Percentiles rank a stretch among this genome's conserved stretches.
phyloP scores from a whole-genome alignment of 208 protist genomes.

The Trypanosoma cruzi region DNA sequence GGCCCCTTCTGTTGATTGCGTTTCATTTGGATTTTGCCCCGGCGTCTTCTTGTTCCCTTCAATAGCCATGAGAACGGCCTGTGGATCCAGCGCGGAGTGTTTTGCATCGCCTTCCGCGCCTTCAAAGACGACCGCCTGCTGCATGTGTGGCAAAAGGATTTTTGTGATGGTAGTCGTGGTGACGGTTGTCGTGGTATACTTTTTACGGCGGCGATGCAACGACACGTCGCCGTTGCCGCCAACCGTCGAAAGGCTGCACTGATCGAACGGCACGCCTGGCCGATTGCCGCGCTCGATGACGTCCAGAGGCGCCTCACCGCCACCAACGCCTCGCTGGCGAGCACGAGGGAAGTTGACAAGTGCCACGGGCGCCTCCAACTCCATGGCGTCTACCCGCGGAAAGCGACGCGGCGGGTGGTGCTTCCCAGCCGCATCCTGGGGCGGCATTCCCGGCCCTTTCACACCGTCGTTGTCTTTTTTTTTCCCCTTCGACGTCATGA shows the following conservation, averaged over 20 bases:
- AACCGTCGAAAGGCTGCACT: conserved; percentile 20
- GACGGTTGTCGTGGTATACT: conserved; percentile 72
- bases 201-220: conserved; percentile 56
- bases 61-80: conserved; percentile 5
- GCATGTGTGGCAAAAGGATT: conserved; percentile 59
- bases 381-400: conserved; percentile 13
- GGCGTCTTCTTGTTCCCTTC: background rate
- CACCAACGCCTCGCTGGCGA: conserved; percentile 4
- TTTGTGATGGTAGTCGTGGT: conserved; percentile 71
- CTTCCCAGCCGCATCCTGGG: too few relatives aligned
- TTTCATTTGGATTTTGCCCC: background rate
- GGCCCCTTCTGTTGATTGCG: too few relatives aligned
- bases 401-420: background rate
- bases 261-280: conserved; percentile 35
- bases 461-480: too few relatives aligned
- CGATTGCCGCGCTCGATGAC: conserved; percentile 43
- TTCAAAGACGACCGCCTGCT: conserved; percentile 35
- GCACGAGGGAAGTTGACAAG: conserved; percentile 5
- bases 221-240: conserved; percentile 1
- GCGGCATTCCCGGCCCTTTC: too few relatives aligned
- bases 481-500: too few relatives aligned
- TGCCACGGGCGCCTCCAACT: conserved; percentile 1
- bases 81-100: conserved; percentile 13
- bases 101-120: conserved; percentile 10
- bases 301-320: conserved; percentile 27